phyloP scores from a whole-genome alignment of 257 asterid genomes.

The Nyctanthes arbortristis region DNA sequence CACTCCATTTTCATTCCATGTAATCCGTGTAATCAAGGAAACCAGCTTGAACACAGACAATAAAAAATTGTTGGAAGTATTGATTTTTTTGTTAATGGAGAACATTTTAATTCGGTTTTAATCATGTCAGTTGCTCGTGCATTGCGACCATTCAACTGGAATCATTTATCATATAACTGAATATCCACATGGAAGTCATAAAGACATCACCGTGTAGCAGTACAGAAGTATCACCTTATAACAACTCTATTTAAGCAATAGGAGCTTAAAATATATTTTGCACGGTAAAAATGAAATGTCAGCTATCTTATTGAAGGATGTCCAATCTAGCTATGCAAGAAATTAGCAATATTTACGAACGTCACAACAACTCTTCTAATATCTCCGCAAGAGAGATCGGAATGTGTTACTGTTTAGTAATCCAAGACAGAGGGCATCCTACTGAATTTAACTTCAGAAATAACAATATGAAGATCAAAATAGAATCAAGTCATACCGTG shows the following conservation, averaged over 20 bases:
- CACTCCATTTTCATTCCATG: too few relatives aligned
- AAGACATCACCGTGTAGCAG: neutral
- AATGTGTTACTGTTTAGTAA: conserved; percentile 3
- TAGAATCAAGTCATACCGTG: conserved; percentile 60
- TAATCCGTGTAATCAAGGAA: neutral
- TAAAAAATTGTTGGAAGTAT: neutral
- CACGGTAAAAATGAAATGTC: conserved; percentile 3
- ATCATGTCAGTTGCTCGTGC: neutral
- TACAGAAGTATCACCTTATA: too few relatives aligned
- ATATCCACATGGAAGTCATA: neutral
- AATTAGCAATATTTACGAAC: too few relatives aligned
- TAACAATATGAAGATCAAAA: conserved; percentile 20
- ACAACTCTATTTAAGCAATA: neutral
- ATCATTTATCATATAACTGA: neutral
- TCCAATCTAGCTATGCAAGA: conserved; percentile 7
- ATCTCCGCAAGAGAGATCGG: conserved; percentile 14
- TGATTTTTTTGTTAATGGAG: neutral
- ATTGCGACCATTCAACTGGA: neutral
- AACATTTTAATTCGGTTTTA: neutral
- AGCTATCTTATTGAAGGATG: conserved; percentile 16
- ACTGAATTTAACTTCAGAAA: conserved; percentile 13
- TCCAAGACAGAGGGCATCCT: neutral
- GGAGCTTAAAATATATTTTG: neutral
- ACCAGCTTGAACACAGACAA: neutral
- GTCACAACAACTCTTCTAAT: conserved; percentile 15